Evolutionary conservation across 2,329 filamentous ascomycete species (phyloP).

Genomic region (Neopestalotiopsis clavispora): DNA sequence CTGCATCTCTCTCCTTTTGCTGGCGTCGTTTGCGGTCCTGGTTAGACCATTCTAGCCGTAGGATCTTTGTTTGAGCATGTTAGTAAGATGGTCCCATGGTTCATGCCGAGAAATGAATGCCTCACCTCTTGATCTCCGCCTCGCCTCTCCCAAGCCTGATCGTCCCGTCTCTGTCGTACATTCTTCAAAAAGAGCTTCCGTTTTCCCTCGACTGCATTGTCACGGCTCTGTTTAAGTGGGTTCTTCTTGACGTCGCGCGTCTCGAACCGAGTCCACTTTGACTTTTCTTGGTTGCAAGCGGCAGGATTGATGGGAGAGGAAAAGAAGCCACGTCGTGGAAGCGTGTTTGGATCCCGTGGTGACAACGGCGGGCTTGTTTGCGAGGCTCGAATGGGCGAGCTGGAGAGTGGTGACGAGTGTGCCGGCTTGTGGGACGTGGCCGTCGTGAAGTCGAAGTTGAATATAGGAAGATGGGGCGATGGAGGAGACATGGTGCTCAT

Average conservation of each 20-base stretch:
- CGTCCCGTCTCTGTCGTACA: slow-evolving; percentile 64
- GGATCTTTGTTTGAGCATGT: slow-evolving; percentile 31
- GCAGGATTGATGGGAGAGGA: slow-evolving; percentile 40
- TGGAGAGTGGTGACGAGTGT: slow-evolving; percentile 62
- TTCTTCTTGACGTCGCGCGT: slow-evolving; percentile 64
- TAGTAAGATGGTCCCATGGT: neutral
- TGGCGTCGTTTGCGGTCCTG: slow-evolving; percentile 42
- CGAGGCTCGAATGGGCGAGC: slow-evolving; percentile 60
- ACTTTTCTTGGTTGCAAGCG: slow-evolving; percentile 20
- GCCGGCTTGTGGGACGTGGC: slow-evolving; percentile 50
- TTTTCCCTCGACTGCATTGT: slow-evolving; percentile 67
- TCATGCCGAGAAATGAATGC: neutral
- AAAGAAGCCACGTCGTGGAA: slow-evolving; percentile 42
- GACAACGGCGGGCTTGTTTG: slow-evolving; percentile 51
- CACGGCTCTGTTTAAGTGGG: slow-evolving; percentile 63
- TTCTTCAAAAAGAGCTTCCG: slow-evolving; percentile 73
- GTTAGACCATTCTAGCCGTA: slow-evolving; percentile 48
- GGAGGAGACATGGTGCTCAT: slow-evolving; percentile 40
- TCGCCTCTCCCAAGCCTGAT: slow-evolving; percentile 62
- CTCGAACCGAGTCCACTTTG: slow-evolving; percentile 49
- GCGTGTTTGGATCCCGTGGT: slow-evolving; percentile 44
- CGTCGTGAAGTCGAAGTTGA: slow-evolving; percentile 45
- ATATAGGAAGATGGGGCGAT: slow-evolving; percentile 38
- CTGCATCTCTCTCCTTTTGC: slow-evolving; percentile 43
- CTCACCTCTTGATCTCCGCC: slow-evolving; percentile 66